A percentile compares a stretch with the other conserved stretches of the same genome.
These are phyloP conservation scores for Aspergillus sparsus DNA, from an alignment of 495 filamentous ascomycete genomes.

Conservation along the genomic window DNA sequence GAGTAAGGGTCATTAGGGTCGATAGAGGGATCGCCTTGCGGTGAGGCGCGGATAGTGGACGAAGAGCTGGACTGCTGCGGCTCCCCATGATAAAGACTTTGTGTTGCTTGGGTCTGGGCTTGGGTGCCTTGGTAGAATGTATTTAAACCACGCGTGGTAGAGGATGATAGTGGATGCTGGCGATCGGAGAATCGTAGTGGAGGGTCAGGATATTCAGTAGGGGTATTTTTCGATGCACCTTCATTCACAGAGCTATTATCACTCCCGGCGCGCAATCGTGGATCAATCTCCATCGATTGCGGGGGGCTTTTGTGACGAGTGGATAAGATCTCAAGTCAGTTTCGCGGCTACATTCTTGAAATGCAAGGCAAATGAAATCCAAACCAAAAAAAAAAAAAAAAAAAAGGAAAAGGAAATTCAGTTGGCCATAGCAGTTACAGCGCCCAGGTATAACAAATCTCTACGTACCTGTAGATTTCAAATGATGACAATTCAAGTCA, in stretches of 20 bases:
- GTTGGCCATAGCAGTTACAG: too few species aligned
- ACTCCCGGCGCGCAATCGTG: constrained; percentile 28
- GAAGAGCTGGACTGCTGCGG: not conserved
- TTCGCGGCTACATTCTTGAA: too few species aligned
- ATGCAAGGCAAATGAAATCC: not conserved
- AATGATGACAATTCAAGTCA: not conserved
- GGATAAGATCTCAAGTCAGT: constrained; percentile 20
- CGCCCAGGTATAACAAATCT: not conserved
- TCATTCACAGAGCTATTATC: constrained; percentile 19
- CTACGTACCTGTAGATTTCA: constrained; percentile 1
- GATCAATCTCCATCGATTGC: constrained; percentile 39
- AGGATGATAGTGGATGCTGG: constrained; percentile 9
- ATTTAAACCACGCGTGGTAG: constrained; percentile 9
- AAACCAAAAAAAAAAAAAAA: not conserved
- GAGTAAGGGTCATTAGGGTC: constrained; percentile 42
- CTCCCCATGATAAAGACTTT: constrained; percentile 3
- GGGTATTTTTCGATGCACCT: constrained; percentile 20
- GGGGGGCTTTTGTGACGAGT: constrained; percentile 17
- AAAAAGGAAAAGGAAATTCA: not conserved
- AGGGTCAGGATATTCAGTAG: constrained; percentile 35
- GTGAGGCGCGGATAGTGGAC: constrained; percentile 6
- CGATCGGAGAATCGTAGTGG: constrained; percentile 26
- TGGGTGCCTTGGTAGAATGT: constrained; percentile 8
- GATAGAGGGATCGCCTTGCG: constrained; percentile 7
- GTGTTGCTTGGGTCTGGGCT: constrained; percentile 10